Conservation (phyloP, 768 basidiomycete genomes). For the Pisolithus tinctorius region DNA sequence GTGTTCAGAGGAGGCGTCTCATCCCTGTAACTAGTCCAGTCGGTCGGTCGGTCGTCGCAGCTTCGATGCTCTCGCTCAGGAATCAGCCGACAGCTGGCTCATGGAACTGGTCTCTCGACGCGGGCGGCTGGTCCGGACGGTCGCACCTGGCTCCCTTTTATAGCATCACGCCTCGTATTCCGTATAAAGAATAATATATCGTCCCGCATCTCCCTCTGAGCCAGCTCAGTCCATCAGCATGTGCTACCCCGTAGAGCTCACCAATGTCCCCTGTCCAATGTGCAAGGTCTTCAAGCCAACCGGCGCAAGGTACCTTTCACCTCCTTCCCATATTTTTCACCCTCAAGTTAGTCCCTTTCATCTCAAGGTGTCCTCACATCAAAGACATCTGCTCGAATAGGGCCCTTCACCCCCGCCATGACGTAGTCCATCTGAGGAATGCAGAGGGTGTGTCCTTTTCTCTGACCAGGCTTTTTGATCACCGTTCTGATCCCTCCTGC, state of each 20-base stretch:
- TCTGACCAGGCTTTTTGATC: slow-evolving; percentile 15
- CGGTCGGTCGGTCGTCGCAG: not conserved
- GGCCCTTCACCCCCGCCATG: slow-evolving; percentile 64
- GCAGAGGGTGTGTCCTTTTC: slow-evolving; percentile 63
- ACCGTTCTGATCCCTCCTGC: not conserved
- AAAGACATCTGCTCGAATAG: slow-evolving; percentile 74
- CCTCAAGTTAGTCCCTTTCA: slow-evolving; percentile 14
- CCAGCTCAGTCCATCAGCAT: slow-evolving; percentile 33
- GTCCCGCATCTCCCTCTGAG: slow-evolving; percentile 9
- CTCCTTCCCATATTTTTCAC: slow-evolving; percentile 5
- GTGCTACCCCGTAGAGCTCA: slow-evolving; percentile 71
- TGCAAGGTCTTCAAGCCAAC: slow-evolving; percentile 74
- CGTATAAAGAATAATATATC: slow-evolving; percentile 23
- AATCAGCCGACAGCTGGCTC: too few species aligned
- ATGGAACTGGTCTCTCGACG: slow-evolving; percentile 15
- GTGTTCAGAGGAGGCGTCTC: not conserved
- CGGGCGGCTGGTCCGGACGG: not conserved
- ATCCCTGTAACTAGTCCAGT: not conserved
- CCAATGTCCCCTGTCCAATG: slow-evolving; percentile 69
- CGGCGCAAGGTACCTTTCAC: slow-evolving; percentile 40
- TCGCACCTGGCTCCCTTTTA: slow-evolving; percentile 27
- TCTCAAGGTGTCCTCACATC: slow-evolving; percentile 65
- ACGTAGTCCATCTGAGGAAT: slow-evolving; percentile 76
- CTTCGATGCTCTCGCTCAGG: not conserved
- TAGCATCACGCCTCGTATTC: slow-evolving; percentile 18